phyloP scores from a whole-genome alignment of 139 green algal species.

The Zygnema circumcarinatum region DNA sequence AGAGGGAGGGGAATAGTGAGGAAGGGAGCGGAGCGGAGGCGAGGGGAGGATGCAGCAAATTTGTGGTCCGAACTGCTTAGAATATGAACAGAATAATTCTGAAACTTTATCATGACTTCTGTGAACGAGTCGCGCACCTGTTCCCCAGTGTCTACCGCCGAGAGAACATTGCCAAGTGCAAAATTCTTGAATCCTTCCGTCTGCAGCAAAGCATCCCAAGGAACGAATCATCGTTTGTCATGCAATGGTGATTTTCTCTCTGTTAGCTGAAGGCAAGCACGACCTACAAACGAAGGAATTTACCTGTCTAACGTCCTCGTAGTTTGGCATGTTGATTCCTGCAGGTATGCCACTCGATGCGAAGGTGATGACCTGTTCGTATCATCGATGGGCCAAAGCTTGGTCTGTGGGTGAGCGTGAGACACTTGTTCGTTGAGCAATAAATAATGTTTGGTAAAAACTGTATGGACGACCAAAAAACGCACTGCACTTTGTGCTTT shows the following conservation, averaged over 20 bases:
- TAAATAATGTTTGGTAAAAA: too few relatives aligned
- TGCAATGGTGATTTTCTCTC: not conserved
- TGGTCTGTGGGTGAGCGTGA: not conserved
- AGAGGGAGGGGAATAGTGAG: not conserved
- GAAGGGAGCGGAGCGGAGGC: not conserved
- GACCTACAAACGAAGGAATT: not conserved
- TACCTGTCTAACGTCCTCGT: conserved; percentile 40
- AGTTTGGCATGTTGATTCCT: conserved; percentile 53
- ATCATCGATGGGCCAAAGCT: too few relatives aligned
- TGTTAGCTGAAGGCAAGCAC: not conserved
- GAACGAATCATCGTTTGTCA: not conserved
- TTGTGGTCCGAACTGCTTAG: too few relatives aligned
- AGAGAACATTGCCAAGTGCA: conserved; percentile 40
- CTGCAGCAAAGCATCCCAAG: not conserved
- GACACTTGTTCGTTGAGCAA: too few relatives aligned
- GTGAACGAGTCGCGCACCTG: too few relatives aligned
- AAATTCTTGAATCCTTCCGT: conserved; percentile 52
- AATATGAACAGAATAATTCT: too few relatives aligned
- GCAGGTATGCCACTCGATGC: conserved; percentile 41
- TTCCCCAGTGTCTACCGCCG: conserved; percentile 12
- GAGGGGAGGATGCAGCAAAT: not conserved
- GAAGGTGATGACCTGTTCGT: conserved; percentile 30
- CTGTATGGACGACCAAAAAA: too few relatives aligned
- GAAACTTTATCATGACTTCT: too few relatives aligned
- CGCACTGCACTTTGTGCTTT: too few relatives aligned